Percentiles rank a stretch among this genome's conserved stretches.
Conservation (phyloP, 257 asterid species). For the Scutellaria baicalensis region DNA sequence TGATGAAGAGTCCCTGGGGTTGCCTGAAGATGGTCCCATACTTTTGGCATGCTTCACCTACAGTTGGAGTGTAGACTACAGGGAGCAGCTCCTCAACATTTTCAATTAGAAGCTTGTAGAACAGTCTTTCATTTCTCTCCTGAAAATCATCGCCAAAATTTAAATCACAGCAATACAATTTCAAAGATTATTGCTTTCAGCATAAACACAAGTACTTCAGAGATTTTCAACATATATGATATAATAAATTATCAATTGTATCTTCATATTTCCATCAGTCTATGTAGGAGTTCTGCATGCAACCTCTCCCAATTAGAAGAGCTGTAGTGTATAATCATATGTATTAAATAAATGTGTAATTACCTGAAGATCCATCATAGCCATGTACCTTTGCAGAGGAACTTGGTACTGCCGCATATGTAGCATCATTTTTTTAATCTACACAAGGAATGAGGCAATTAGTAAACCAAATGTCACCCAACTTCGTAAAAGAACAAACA, state of each 20-base stretch:
- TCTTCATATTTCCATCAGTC: background rate
- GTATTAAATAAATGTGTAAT: background rate
- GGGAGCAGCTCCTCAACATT: slow-evolving; percentile 98
- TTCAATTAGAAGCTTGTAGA: slow-evolving; percentile 92
- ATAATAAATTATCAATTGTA: background rate
- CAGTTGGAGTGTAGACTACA: slow-evolving; percentile 98
- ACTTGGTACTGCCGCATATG: slow-evolving; percentile 90
- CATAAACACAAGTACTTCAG: too few species aligned
- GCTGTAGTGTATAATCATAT: background rate
- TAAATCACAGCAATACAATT: background rate
- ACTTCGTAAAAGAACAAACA: background rate
- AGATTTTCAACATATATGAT: background rate
- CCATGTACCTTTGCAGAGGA: slow-evolving; percentile 95
- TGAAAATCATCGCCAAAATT: slow-evolving; percentile 16
- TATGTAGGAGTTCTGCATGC: too few species aligned
- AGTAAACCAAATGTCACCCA: background rate
- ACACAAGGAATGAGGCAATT: slow-evolving; percentile 4
- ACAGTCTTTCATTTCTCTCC: slow-evolving; percentile 89
- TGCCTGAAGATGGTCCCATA: slow-evolving; percentile 95
- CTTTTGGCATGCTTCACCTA: slow-evolving; percentile 98
- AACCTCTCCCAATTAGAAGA: background rate
- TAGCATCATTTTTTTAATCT: slow-evolving; percentile 96
- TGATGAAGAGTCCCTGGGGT: slow-evolving; percentile 98
- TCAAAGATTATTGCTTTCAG: too few species aligned
- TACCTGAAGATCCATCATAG: slow-evolving; percentile 99